Percentiles rank a stretch among this genome's conserved stretches.
Evolutionary conservation across 2,329 filamentous ascomycete genomes (phyloP).

Genomic region (Orbilia oligospora): DNA sequence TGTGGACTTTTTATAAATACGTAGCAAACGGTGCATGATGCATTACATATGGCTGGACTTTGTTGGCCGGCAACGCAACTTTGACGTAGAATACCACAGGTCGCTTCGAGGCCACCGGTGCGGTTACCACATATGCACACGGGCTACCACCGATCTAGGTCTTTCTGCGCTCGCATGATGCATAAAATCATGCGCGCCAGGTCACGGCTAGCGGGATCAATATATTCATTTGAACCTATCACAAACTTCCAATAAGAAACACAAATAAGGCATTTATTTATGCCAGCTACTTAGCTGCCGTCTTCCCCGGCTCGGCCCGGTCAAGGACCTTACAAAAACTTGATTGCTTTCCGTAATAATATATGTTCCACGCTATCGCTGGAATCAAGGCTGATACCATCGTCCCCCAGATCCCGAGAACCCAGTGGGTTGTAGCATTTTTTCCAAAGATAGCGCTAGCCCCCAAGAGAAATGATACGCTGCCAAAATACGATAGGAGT

Average conservation of each 20-base stretch:
- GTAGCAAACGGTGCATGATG: constrained; percentile 18
- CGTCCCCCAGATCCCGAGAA: constrained; percentile 32
- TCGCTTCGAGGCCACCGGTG: not conserved
- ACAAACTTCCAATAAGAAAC: not conserved
- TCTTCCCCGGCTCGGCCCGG: not conserved
- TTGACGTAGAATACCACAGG: constrained; percentile 3
- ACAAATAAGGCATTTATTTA: not conserved
- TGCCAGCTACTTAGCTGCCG: not conserved
- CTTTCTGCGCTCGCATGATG: no score
- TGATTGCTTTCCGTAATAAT: constrained; percentile 29
- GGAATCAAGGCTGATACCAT: constrained; percentile 23
- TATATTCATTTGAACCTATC: not conserved
- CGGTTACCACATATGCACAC: no score
- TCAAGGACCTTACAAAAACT: constrained; percentile 33
- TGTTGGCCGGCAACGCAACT: constrained; percentile 4
- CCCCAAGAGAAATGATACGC: constrained; percentile 30
- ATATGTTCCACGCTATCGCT: constrained; percentile 22
- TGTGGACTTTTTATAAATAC: constrained; percentile 13
- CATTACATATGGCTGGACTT: not conserved
- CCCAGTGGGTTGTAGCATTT: constrained; percentile 26
- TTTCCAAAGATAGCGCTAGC: constrained; percentile 33
- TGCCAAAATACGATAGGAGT: constrained; percentile 28
- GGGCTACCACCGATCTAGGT: no score
- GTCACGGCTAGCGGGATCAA: not conserved
- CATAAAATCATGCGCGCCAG: not conserved